Evolutionary conservation across 2,329 filamentous ascomycete genomes (phyloP), one percentile per base, ranked within the genome.

Genomic region (Fonsecaea monophora): DNA sequence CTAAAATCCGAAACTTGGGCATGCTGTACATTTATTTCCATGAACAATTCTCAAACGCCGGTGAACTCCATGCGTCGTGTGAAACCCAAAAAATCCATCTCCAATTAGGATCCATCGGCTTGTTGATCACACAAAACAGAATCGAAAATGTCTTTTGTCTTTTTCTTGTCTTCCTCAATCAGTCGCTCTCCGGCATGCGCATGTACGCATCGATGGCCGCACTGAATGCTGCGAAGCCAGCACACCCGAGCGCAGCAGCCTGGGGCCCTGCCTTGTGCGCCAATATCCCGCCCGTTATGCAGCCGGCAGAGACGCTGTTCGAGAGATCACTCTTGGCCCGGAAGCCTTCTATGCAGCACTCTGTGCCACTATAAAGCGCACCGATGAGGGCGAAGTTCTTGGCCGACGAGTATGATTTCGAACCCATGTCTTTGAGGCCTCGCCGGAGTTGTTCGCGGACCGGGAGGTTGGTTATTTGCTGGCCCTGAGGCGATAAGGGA

Each of bases 351-450:
- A 99, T 93, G 71, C 92, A 93, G 82, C 95, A 99, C 81, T 99
- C 95, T 61, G 95, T 96, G 48, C 94, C 94, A 15, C 89, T 87
- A 82, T 96, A 99, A 21, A 98, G 86, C 2, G 92, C 91, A 74
- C 95, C 95, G 58, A 99, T 92, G 73, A 94, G 90, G 69, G 92
- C 94, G 77, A 99, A 99, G 83, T 96, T 98, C 82, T 94, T 95
- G 62, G 94, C 95, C 56, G 90, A 92, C 69, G 89, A 90, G 79
- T 85, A 92, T 4, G 92, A 94, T 12, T 92, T 88, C 70, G 85
- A 80, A 72, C 95, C 95, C 94, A 99, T 98, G 79, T 99, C 95
- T 78, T 91, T 93, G 83, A 99, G 92, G 61, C 95, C 95, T 75
- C 86, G 81, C 69, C 87, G 88, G 62, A 99, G 85, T 80, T 98